Base-by-base conservation (phyloP, 345 rosid genomes). In the Salix koriyanagi region DNA sequence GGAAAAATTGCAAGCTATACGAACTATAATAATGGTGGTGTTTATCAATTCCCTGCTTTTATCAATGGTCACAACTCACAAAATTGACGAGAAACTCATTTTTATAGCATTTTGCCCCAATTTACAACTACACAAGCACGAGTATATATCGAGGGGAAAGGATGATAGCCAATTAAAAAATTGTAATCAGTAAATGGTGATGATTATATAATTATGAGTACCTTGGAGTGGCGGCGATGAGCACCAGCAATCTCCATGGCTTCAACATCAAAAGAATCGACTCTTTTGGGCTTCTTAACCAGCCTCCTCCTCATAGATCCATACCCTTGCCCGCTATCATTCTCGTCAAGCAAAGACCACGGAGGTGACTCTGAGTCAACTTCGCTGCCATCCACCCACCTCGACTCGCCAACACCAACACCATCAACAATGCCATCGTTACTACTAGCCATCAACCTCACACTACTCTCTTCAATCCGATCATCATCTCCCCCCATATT, bases 351-450 rank as follows among this genome's bases (percentile, higher is more conserved):
- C 64, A 74, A 71, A 11, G 82, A 76, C 84, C 81, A 82, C 12
- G 85, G 85, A 42, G 86, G 75, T 69, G 91, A 79, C 78, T 90
- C 96, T 23, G 93, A 90, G 76, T 90, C 96, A 26, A 93, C 89
- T 61, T 96, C 98, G 70, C 91, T 89, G 25, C 94, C 98, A 79
- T 93, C 96, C 52, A 96, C 99, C 99, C 99, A 93, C 82, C 92
- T 85, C n/a, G 87, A 78, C 79, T 88, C 96, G 28, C 90, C 77
- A 32, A 7, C 70, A 16, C 70, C 48, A 7, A 37, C 78, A 4
- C 78, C 79, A 19, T 68, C 89, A 41, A 94, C 89, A 23, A 82
- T 79, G n/a, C 84, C 67, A 23, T 89, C 81, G 14, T 41, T 75
- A 73, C 36, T 75, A 25, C 85, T 80, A 18, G 82, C 80, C 34